Evolutionary conservation across 352 stramenopile genomes (phyloP), one percentile per base, ranked within the genome.

Genomic region (Globisporangium cystogenes): DNA sequence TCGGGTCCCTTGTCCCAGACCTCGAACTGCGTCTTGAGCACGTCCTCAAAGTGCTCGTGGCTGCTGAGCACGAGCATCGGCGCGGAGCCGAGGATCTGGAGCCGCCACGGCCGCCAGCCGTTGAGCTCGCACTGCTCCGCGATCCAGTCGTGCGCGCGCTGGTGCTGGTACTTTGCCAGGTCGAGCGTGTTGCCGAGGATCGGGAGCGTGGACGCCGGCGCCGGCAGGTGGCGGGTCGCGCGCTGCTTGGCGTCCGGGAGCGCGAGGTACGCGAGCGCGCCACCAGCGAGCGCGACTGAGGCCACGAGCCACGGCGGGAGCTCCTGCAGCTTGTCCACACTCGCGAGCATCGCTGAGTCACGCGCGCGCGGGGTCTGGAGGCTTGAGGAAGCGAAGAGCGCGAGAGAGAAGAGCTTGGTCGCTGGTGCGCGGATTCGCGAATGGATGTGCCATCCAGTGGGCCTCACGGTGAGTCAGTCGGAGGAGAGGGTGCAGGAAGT

Each of bases 1-100:
- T 53, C 52, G 40, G 55, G 24, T 16, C 67, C 68, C 31, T 77
- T 77, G 33, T 73, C 57, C 14, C 64, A 95, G 42, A 76, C 67
- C 41, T 83, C 64, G 47, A 83, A 80, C 40, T 93, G 70, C 15
- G 55, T 70, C 53, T 76, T 74, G 29, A 78, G 54, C 18, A 81
- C 62, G 42, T 87, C 74, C 29, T 83, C 65, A 4, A 86, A 66
- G 6, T 60, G 50, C 42, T 69, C 58, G 1, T 64, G 54, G 0
- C 64, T 72, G 4, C 59, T 70, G 0, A 87, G 18, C 24, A 87
- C 59, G 29, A 85, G 59, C 8, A 55, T 75, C 7, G 62, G 62
- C 2, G 67, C 46, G 29, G 56, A 57, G 0, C 67, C 71, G 0
- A 79, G 51, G 24, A 79, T 59, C 7, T 59, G 41, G 26, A 72